phyloP scores from a whole-genome alignment of 2,329 filamentous ascomycete genomes.

The Fusarium zealandicum region DNA sequence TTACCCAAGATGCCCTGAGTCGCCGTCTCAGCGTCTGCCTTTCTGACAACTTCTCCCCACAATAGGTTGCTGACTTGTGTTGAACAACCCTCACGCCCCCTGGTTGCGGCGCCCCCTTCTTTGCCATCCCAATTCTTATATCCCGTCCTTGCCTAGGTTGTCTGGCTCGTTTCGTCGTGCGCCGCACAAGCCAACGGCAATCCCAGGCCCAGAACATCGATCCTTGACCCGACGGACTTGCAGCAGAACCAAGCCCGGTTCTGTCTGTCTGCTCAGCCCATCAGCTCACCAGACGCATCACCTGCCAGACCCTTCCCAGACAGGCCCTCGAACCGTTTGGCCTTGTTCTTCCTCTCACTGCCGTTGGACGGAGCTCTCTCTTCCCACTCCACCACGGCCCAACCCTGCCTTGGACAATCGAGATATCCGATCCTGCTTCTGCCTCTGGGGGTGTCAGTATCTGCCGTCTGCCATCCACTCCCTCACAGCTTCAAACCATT shows the following conservation, averaged over 20 bases:
- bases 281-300: slow-evolving; percentile 39
- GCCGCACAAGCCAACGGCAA: slow-evolving; percentile 30
- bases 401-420: slow-evolving; percentile 33
- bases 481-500: slow-evolving; percentile 15
- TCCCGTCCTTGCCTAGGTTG: slow-evolving; percentile 11
- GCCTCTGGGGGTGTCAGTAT: slow-evolving; percentile 28
- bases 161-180: slow-evolving; percentile 17
- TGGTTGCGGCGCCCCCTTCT: slow-evolving; percentile 8
- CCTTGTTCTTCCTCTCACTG: slow-evolving; percentile 17
- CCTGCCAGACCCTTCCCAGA: slow-evolving; percentile 30
- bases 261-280: slow-evolving; percentile 27
- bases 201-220: slow-evolving; percentile 37
- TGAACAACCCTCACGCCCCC: slow-evolving; percentile 17
- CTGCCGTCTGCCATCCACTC: slow-evolving; percentile 25
- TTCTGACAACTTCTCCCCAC: slow-evolving; percentile 25
- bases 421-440: slow-evolving; percentile 38
- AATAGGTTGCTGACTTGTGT: slow-evolving; percentile 11
- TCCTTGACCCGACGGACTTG: slow-evolving; percentile 29
- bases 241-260: slow-evolving; percentile 28
- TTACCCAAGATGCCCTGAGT: slow-evolving; percentile 33
- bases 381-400: slow-evolving; percentile 23
- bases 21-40: slow-evolving; percentile 22
- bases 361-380: slow-evolving; percentile 31
- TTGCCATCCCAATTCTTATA: slow-evolving; percentile 21
- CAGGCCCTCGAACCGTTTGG: slow-evolving; percentile 24